These are phyloP conservation scores for Mycosphaerella sp. DNA, from an alignment of 2,329 filamentous ascomycete genomes.

Conservation along the genomic window DNA sequence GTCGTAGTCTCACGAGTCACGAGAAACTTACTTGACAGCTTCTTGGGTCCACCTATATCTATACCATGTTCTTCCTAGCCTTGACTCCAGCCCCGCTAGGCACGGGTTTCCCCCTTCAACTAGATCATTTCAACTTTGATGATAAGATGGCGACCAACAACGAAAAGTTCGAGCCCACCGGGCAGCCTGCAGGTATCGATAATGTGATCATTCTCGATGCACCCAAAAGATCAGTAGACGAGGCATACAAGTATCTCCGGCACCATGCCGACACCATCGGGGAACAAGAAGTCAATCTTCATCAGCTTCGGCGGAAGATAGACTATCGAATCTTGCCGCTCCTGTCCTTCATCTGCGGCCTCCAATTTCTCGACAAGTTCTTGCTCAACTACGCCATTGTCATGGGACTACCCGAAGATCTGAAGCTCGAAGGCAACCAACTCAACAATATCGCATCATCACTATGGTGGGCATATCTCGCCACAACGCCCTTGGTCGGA, in stretches of 20 bases:
- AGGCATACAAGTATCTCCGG: slow-evolving; percentile 13
- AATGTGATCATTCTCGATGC: not conserved
- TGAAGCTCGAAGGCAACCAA: slow-evolving; percentile 18
- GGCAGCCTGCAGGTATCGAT: not conserved
- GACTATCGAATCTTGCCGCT: slow-evolving; percentile 20
- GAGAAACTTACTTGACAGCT: too few species aligned
- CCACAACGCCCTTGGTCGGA: slow-evolving; percentile 12
- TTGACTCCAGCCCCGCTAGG: not conserved
- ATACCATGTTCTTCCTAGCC: not conserved
- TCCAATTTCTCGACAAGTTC: slow-evolving; percentile 43
- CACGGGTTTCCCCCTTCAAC: slow-evolving; percentile 5
- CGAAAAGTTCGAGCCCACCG: slow-evolving; percentile 1
- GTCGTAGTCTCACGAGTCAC: too few species aligned
- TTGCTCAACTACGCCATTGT: slow-evolving; percentile 60
- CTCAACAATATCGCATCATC: slow-evolving; percentile 20
- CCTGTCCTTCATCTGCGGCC: slow-evolving; percentile 13
- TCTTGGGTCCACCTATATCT: not conserved
- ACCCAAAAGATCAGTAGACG: slow-evolving; percentile 8
- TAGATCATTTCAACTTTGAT: slow-evolving; percentile 3
- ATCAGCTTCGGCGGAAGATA: slow-evolving; percentile 15
- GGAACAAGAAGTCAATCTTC: slow-evolving; percentile 11
- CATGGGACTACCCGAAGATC: slow-evolving; percentile 46
- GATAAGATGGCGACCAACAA: slow-evolving; percentile 1
- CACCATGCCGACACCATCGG: slow-evolving; percentile 9
- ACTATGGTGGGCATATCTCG: slow-evolving; percentile 18